Percentiles rank a stretch among this genome's conserved stretches.
These are phyloP conservation scores for maize (Zea mays) DNA, from an alignment of 176 grass and related monocot species.

Conservation along the genomic window DNA sequence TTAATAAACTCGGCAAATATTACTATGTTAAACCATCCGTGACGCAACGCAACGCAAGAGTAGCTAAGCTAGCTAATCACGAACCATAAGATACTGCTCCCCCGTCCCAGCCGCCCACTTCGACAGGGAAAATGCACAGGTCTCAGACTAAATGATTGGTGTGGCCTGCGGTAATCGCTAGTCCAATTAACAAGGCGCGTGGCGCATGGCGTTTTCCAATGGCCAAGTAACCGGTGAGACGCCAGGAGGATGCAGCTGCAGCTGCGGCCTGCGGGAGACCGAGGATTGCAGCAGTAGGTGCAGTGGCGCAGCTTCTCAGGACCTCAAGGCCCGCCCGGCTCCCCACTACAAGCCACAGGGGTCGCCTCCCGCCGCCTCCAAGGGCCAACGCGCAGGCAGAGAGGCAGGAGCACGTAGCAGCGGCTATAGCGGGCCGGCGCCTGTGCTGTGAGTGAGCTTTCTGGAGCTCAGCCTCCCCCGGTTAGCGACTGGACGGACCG, in stretches of 20 bases:
- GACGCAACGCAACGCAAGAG: conserved; percentile 23
- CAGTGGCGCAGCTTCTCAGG: conserved; percentile 35
- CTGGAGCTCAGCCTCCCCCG: conserved; percentile 31
- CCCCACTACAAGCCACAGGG: neutral
- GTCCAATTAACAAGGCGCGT: conserved; percentile 35
- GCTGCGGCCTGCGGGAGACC: neutral
- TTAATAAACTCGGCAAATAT: neutral
- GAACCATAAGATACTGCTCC: conserved; percentile 2
- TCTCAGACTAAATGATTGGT: conserved; percentile 28
- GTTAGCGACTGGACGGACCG: conserved; percentile 21
- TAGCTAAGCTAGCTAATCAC: conserved; percentile 27
- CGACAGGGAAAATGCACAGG: neutral
- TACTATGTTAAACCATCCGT: neutral
- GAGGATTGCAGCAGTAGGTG: neutral
- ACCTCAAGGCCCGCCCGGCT: conserved; percentile 18
- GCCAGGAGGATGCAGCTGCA: conserved; percentile 26
- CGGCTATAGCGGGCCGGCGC: neutral
- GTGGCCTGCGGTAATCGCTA: neutral
- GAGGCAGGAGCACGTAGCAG: conserved; percentile 12
- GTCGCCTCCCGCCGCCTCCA: conserved; percentile 41
- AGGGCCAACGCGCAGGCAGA: conserved; percentile 27
- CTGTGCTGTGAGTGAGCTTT: conserved; percentile 21
- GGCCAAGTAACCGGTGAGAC: conserved; percentile 49
- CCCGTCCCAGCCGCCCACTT: neutral
- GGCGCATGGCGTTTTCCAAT: conserved; percentile 71